Evolutionary conservation across 2,329 filamentous ascomycete genomes (phyloP), one percentile per base, ranked within the genome.

Genomic region (Xylaria sp.): DNA sequence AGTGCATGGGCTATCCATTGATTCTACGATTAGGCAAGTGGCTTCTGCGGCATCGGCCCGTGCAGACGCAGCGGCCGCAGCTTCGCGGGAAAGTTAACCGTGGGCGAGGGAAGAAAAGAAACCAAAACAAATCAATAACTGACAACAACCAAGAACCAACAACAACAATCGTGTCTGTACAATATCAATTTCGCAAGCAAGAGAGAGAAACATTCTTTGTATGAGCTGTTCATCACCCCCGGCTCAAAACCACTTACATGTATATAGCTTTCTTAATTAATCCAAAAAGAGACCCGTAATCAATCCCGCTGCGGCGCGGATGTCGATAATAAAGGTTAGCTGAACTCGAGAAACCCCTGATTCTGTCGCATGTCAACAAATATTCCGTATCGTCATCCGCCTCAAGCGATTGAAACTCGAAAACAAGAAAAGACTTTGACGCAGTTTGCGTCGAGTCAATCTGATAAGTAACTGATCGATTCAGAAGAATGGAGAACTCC

Each of bases 21-120:
- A 67, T 54, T 59, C 70, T 11, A 66, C 71, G 34, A 68, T 75
- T 50, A 74, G 73, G 51, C 73, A 74, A 52, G 71, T 76, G 53
- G 73, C 74, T 9, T 74, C 73, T 4, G 70, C 67, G 4, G 72
- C 72, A 16, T 59, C 62, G 23, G 62, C 62, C 19, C 62, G 55
- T 35, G 62, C 62, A 11, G 62, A 62, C 47, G 62, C 62, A 9
- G 55, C 44, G 5, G 59, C 55, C 10, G 53, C 53, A 37, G 53
- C 53, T 48, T 55, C 53, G 42, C 62, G 59, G n/a, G 62, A 63
- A 30, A 52, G 54, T 16, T 62, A 65, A 48, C 59, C 59, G 23
- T 30, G 23, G 23, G 23, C 23, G 23, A 30, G 5, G 3, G 23
- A 30, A 30, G 23, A 30, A 30, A 5, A 30, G 23, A 30, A 30